phyloP scores from a whole-genome alignment of 2,329 filamentous ascomycete genomes.

The Fusarium camptoceras region DNA sequence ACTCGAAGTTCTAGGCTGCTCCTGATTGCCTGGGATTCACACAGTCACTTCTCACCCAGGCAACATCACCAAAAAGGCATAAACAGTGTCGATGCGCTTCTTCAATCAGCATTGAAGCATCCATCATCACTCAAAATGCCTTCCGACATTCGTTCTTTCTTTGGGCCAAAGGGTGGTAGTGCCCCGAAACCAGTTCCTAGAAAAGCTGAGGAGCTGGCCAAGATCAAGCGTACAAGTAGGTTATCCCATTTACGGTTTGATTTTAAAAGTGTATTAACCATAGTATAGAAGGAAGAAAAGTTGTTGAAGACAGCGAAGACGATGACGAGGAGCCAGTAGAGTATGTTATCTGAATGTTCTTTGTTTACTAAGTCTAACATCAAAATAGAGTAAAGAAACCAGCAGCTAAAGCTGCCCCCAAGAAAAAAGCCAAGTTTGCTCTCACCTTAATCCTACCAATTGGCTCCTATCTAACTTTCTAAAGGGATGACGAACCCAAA shows the following conservation, averaged over 20 bases:
- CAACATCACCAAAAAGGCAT: constrained; percentile 41
- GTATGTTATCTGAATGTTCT: constrained; percentile 54
- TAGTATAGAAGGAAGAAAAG: constrained; percentile 67
- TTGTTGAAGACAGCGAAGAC: constrained; percentile 85
- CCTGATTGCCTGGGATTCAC: constrained; percentile 39
- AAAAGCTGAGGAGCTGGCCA: constrained; percentile 59
- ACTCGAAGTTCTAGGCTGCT: constrained; percentile 47
- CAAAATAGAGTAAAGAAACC: constrained; percentile 63
- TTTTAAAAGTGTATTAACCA: constrained; percentile 31
- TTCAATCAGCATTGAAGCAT: constrained; percentile 7
- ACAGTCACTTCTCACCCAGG: constrained; percentile 33
- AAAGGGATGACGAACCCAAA: constrained; percentile 57
- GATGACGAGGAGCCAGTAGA: constrained; percentile 71
- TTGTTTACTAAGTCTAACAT: constrained; percentile 22
- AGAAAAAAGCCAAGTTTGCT: constrained; percentile 67
- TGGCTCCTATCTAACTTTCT: constrained; percentile 9
- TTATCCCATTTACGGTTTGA: constrained; percentile 1
- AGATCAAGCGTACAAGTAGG: constrained; percentile 61
- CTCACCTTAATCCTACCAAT: background rate
- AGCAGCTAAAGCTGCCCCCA: constrained; percentile 58
- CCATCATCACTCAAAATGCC: constrained; percentile 65
- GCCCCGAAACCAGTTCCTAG: constrained; percentile 61
- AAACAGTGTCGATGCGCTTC: constrained; percentile 25
- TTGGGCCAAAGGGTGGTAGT: constrained; percentile 78
- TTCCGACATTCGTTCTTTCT: constrained; percentile 90